Evolutionary conservation across 1,284 basidiomycete species (phyloP).

Genomic region (Cystobasidium pallidum): DNA sequence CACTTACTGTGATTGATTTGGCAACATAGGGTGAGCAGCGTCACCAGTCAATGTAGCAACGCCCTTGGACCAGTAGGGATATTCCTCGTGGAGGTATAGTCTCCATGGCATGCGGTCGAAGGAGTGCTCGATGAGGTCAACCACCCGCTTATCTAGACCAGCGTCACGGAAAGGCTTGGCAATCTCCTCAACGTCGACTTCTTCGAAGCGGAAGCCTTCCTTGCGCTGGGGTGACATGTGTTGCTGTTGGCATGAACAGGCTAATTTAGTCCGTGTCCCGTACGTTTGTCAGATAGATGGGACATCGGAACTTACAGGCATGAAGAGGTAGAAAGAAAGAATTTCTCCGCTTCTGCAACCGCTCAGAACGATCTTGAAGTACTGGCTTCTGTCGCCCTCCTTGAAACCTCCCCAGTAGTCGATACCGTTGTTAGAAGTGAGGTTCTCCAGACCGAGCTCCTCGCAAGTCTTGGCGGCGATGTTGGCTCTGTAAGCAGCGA

Average conservation of each 20-base stretch:
- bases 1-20: conserved; percentile 49
- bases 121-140: conserved; percentile 55
- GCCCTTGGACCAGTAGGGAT: conserved; percentile 53
- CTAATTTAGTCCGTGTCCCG: too few relatives aligned
- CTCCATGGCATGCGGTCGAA: conserved; percentile 58
- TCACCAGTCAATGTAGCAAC: conserved; percentile 54
- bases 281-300: too few relatives aligned
- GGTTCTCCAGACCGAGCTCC: conserved; percentile 55
- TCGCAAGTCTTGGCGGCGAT: conserved; percentile 54
- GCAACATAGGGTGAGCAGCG: conserved; percentile 56
- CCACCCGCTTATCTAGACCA: conserved; percentile 55
- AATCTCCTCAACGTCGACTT: conserved; percentile 56
- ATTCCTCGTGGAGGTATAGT: conserved; percentile 57
- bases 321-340: conserved; percentile 58
- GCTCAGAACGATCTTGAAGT: conserved; percentile 59
- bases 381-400: conserved; percentile 52
- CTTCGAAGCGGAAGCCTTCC: conserved; percentile 57
- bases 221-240: conserved; percentile 57
- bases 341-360: conserved; percentile 56
- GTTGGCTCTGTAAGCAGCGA: conserved; percentile 59
- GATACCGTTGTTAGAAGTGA: conserved; percentile 54
- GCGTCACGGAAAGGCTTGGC: conserved; percentile 54
- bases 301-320: conserved; percentile 47
- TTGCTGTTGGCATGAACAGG: conserved; percentile 23
- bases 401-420: conserved; percentile 58